Evolutionary conservation across 1,284 basidiomycete species (phyloP).

Genomic region (Neolentinus lepideus): DNA sequence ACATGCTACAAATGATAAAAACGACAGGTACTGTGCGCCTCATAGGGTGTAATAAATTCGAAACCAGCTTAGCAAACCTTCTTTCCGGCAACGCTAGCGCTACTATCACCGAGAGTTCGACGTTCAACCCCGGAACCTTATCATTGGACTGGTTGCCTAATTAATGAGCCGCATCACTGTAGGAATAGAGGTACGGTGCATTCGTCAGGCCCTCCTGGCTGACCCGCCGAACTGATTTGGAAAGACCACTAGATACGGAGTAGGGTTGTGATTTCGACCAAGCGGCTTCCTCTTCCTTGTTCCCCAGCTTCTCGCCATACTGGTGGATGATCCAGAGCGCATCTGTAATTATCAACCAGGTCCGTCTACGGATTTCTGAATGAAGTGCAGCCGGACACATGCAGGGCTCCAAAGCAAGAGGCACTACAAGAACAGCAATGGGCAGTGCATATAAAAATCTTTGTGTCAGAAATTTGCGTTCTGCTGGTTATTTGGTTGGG

Average conservation of each 20-base stretch:
- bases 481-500: neutral
- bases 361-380: neutral
- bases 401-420: neutral
- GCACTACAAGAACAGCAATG: neutral
- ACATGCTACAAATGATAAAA: too few relatives aligned
- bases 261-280: neutral
- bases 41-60: too few relatives aligned
- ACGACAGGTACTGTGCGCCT: too few relatives aligned
- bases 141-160: neutral
- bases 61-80: too few relatives aligned
- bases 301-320: neutral
- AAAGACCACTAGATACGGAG: neutral
- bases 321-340: neutral
- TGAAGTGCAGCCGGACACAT: neutral
- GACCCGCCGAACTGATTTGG: neutral
- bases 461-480: neutral
- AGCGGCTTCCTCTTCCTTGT: neutral
- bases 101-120: too few relatives aligned
- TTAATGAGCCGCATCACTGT: neutral
- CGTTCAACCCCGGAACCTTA: neutral
- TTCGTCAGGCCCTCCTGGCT: neutral
- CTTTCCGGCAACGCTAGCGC: too few relatives aligned
- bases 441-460: neutral
- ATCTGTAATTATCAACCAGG: neutral
- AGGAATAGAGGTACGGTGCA: neutral